A percentile compares a stretch with the other conserved stretches of the same genome.
These are phyloP conservation scores for Penicillium sp. DNA, from an alignment of 2,329 filamentous ascomycete species.

Conservation along the genomic window DNA sequence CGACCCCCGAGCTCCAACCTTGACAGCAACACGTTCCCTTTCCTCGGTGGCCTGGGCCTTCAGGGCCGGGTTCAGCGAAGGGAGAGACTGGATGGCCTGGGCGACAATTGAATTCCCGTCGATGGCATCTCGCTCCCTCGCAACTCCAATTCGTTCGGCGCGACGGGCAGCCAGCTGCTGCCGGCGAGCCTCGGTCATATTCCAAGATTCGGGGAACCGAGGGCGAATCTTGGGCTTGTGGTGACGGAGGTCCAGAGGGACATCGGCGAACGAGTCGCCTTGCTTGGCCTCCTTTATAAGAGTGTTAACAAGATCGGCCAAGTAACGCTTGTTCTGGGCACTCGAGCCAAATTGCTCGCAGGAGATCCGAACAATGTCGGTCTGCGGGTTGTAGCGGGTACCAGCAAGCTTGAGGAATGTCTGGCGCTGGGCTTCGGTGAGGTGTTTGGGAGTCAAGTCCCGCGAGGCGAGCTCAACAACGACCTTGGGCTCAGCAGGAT, in stretches of 20 bases:
- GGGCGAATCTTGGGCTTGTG: slow-evolving; percentile 70
- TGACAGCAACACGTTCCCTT: slow-evolving; percentile 32
- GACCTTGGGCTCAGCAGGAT: slow-evolving; percentile 91
- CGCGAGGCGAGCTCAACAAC: slow-evolving; percentile 83
- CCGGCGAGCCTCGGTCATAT: slow-evolving; percentile 71
- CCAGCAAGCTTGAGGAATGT: slow-evolving; percentile 91
- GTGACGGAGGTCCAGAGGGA: slow-evolving; percentile 88
- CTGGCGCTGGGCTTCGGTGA: slow-evolving; percentile 68
- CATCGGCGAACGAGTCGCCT: slow-evolving; percentile 81
- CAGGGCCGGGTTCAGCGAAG: slow-evolving; percentile 37
- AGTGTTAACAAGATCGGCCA: slow-evolving; percentile 75
- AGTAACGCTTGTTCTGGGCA: slow-evolving; percentile 95
- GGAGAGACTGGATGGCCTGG: slow-evolving; percentile 36
- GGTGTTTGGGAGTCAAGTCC: slow-evolving; percentile 65
- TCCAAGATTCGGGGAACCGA: slow-evolving; percentile 82
- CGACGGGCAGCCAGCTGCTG: slow-evolving; percentile 67
- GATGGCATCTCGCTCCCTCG: slow-evolving; percentile 61
- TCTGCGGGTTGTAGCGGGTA: slow-evolving; percentile 83
- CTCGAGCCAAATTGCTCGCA: slow-evolving; percentile 86
- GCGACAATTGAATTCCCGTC: slow-evolving; percentile 49
- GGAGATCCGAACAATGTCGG: slow-evolving; percentile 82
- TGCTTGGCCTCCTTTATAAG: slow-evolving; percentile 79
- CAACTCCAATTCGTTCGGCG: slow-evolving; percentile 55
- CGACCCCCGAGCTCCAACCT: slow-evolving; percentile 23
- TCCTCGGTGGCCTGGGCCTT: slow-evolving; percentile 29